phyloP scores from a whole-genome alignment of 2,329 filamentous ascomycete species.

The Ascochyta clinopodiicola region DNA sequence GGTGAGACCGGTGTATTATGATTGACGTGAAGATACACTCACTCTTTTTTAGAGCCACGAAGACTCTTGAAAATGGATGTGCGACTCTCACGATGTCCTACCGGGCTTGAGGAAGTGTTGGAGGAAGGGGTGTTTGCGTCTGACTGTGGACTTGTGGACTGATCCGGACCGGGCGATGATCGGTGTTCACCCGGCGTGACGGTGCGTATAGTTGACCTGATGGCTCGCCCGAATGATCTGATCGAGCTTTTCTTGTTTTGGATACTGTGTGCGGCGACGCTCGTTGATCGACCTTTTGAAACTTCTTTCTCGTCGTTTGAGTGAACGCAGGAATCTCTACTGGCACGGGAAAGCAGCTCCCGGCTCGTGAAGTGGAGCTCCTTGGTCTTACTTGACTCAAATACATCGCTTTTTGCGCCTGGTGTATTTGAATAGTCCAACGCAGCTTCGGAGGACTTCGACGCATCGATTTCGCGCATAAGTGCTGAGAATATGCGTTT shows the following conservation, averaged over 20 bases:
- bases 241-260: slow-evolving; percentile 38
- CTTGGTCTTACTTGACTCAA: slow-evolving; percentile 32
- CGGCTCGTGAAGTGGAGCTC: slow-evolving; percentile 15
- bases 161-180: slow-evolving; percentile 15
- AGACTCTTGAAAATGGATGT: background rate
- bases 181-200: slow-evolving; percentile 41
- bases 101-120: background rate
- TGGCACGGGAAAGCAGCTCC: slow-evolving; percentile 23
- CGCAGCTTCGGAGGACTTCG: slow-evolving; percentile 16
- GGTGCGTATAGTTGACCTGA: slow-evolving; percentile 47
- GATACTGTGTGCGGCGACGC: slow-evolving; percentile 17
- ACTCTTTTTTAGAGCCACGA: slow-evolving; percentile 4
- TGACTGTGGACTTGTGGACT: slow-evolving; percentile 2
- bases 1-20: background rate
- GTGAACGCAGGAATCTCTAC: slow-evolving; percentile 12
- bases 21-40: background rate
- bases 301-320: slow-evolving; percentile 20
- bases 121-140: slow-evolving; percentile 16
- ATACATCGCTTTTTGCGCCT: slow-evolving; percentile 35
- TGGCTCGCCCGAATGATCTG: slow-evolving; percentile 33
- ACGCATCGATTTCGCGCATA: slow-evolving; percentile 42
- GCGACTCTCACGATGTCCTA: background rate
- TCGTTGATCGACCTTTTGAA: slow-evolving; percentile 17
- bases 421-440: slow-evolving; percentile 13
- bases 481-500: slow-evolving; percentile 46